These are phyloP conservation scores for Bipolaris gigantea DNA, from an alignment of 2,329 filamentous ascomycete genomes.

Conservation along the genomic window DNA sequence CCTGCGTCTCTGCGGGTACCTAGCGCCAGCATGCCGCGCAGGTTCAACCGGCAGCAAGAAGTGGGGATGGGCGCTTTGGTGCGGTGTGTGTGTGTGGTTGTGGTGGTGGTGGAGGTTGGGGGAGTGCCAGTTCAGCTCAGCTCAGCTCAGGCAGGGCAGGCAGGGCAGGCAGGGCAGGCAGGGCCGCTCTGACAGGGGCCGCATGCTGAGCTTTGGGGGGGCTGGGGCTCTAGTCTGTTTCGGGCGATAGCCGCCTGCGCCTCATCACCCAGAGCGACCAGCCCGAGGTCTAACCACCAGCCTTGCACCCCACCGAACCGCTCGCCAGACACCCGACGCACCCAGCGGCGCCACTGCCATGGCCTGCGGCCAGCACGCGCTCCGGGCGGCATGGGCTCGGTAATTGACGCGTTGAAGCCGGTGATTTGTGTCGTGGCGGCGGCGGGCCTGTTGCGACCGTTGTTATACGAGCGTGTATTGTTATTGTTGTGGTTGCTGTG, in stretches of 20 bases:
- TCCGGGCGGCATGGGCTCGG: too few relatives aligned
- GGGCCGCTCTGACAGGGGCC: slow-evolving; percentile 5
- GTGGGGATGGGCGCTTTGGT: slow-evolving; percentile 18
- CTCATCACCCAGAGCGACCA: slow-evolving; percentile 24
- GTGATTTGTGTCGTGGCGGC: too few relatives aligned
- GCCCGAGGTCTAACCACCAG: slow-evolving; percentile 20
- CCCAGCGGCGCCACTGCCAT: too few relatives aligned
- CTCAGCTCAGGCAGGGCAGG: slow-evolving; percentile 12
- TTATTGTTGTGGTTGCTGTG: slow-evolving; percentile 2
- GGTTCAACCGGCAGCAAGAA: slow-evolving; percentile 22
- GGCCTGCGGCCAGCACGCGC: too few relatives aligned
- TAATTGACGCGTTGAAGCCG: too few relatives aligned
- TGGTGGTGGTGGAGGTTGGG: slow-evolving; percentile 25
- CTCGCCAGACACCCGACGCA: slow-evolving; percentile 1
- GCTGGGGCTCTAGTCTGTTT: slow-evolving; percentile 21
- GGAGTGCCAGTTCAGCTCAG: slow-evolving; percentile 12
- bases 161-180: neutral
- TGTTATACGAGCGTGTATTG: neutral
- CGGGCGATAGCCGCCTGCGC: slow-evolving; percentile 5
- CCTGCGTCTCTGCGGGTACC: slow-evolving; percentile 33
- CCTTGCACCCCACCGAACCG: slow-evolving; percentile 8
- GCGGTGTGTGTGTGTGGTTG: slow-evolving; percentile 4
- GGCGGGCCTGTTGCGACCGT: neutral
- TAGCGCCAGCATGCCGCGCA: slow-evolving; percentile 41
- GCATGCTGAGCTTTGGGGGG: slow-evolving; percentile 22